Evolutionary conservation across 768 basidiomycete species (phyloP), one percentile per base, ranked within the genome.

Genomic region (Phaeolepiota aurea): DNA sequence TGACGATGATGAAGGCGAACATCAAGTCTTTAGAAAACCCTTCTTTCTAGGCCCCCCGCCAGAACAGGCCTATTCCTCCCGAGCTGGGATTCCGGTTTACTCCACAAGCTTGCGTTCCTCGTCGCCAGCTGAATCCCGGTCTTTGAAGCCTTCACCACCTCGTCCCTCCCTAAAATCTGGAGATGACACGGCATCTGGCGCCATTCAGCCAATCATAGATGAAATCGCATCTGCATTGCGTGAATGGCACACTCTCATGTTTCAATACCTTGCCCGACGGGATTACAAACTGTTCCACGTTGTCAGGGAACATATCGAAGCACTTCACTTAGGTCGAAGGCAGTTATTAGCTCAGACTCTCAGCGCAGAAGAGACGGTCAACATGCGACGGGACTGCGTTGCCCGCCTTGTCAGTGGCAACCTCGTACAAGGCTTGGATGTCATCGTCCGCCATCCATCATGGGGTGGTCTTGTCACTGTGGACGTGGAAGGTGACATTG

Each of bases 201-300:
- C 72, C 15, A 65, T 59, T 2, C 92, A 96, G 54, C 94, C 94
- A 7, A 83, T 98, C 54, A 79, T 98, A 38, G 94, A 98, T 62
- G 94, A 98, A 66, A 94, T 98, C 48, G 89, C 94, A 0, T 94
- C 90, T 5, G 93, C 94, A 0, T 65, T 98, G 32, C 80, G 94
- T 28, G 94, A 98, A 75, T 98, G 93, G 92, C 86, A 94, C 53
- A 76, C 77, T 23, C 68, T 91, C 38, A 84, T 97, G 74, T 92
- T 90, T 54, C 83, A 83, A 46, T 92, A 96, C 58, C 82, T 98
- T 31, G 82, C 86, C 5, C 72, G 79, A 33, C 77, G 92, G 41
- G 87, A 97, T 52, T 98, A 98, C 65, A 76, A 76, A 31, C 76
- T 92, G 14, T 98, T 98, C 61, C 77, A 83, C 45, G 69, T 77